These are phyloP conservation scores for Gomphus bonarii DNA, from an alignment of 1,284 basidiomycete genomes.

Conservation along the genomic window DNA sequence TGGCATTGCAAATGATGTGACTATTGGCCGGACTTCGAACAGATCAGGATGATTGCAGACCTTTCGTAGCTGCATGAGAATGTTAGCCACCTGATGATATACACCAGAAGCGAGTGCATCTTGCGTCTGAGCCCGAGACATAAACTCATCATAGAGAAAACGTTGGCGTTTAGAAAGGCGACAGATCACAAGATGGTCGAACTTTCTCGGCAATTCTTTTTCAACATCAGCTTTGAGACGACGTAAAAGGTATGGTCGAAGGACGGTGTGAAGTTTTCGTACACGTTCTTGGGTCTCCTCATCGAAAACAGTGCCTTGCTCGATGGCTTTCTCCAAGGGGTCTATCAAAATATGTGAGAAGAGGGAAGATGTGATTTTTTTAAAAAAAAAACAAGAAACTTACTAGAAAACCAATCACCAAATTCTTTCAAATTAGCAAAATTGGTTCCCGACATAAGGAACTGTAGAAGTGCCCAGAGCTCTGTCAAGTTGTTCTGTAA, in stretches of 20 bases:
- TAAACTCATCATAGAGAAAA: constrained; percentile 97
- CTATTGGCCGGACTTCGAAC: constrained; percentile 90
- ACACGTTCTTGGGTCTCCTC: constrained; percentile 85
- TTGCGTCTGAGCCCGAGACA: constrained; percentile 83
- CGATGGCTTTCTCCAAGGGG: constrained; percentile 90
- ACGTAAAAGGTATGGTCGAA: constrained; percentile 90
- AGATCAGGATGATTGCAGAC: constrained; percentile 95
- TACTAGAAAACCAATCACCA: constrained; percentile 94
- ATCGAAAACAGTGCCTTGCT: constrained; percentile 70
- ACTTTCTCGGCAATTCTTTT: constrained; percentile 92
- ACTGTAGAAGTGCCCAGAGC: constrained; percentile 91
- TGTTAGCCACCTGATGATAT: constrained; percentile 90
- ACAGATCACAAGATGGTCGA: constrained; percentile 88
- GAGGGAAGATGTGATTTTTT: not conserved
- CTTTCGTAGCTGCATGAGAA: constrained; percentile 93
- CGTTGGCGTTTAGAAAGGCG: constrained; percentile 91
- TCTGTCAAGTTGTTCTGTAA: constrained; percentile 96
- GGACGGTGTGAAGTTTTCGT: constrained; percentile 82
- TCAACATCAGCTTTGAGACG: constrained; percentile 94
- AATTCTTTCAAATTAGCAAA: constrained; percentile 95
- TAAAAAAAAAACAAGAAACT: constrained; percentile 22
- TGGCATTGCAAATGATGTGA: constrained; percentile 85
- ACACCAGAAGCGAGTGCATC: constrained; percentile 81
- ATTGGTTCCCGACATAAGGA: constrained; percentile 88
- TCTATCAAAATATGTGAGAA: constrained; percentile 34